Conservation (phyloP, 257 asterid species). For the Solanum paucissectum region DNA sequence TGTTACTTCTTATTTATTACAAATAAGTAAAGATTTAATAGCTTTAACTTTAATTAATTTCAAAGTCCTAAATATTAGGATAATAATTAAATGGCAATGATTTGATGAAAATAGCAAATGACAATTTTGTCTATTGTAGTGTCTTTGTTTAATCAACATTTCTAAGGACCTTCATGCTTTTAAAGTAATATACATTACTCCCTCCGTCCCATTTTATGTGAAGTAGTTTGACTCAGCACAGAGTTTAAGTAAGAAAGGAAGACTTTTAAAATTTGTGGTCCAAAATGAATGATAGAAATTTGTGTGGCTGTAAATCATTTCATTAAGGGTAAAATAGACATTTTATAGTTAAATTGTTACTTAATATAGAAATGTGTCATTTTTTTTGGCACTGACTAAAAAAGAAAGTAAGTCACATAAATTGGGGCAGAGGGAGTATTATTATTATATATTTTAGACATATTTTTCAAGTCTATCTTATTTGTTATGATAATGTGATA, state of each 20-base stretch:
- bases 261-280: no score
- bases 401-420: no score
- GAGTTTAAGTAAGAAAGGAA: no score
- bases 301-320: no score
- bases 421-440: no score
- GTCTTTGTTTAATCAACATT: not conserved
- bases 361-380: no score
- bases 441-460: not conserved
- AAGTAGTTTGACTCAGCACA: no score
- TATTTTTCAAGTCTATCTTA: not conserved
- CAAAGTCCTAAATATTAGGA: not conserved
- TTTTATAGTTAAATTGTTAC: no score
- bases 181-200: not conserved
- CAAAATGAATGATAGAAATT: no score
- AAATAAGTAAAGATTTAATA: not conserved
- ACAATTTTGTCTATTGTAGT: not conserved
- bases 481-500: not conserved
- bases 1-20: not conserved
- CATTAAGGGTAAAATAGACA: no score
- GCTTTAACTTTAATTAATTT: not conserved
- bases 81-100: not conserved
- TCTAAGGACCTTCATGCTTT: not conserved
- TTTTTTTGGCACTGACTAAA: no score
- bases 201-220: no score
- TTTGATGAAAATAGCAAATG: not conserved